A percentile compares a stretch with the other conserved stretches of the same genome.
Conservation (phyloP, 1,139 yeast genomes). For the Yamadazyma spencermartinsiae region DNA sequence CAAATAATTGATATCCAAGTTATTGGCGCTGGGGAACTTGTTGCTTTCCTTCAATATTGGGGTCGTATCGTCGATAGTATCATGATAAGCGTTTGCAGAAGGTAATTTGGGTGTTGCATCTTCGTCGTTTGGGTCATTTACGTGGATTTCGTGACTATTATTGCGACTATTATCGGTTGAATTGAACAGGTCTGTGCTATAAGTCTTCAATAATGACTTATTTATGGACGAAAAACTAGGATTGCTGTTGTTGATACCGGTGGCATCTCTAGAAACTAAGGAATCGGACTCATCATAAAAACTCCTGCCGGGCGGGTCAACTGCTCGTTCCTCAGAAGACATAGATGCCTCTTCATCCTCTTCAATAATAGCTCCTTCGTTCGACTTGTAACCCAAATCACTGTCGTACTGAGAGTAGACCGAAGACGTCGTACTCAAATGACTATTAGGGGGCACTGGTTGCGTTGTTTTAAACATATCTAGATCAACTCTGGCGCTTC, state of each 20-base stretch:
- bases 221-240: conserved; percentile 39
- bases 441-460: conserved; percentile 6
- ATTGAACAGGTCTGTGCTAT: conserved; percentile 9
- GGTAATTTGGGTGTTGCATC: conserved; percentile 35
- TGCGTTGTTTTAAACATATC: conserved; percentile 3
- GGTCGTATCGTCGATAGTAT: conserved; percentile 28
- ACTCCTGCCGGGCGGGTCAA: neutral
- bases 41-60: conserved; percentile 25
- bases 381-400: conserved; percentile 7
- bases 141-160: conserved; percentile 4
- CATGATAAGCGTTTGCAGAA: conserved; percentile 12
- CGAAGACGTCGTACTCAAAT: conserved; percentile 18
- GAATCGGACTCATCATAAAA: conserved; percentile 1
- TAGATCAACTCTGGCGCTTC: neutral
- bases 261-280: conserved; percentile 1
- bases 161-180: conserved; percentile 5
- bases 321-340: conserved; percentile 5
- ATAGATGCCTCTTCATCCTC: conserved; percentile 15
- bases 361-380: conserved; percentile 9
- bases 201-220: conserved; percentile 28
- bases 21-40: conserved; percentile 6
- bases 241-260: conserved; percentile 5
- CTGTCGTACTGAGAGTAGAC: conserved; percentile 16
- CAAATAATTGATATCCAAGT: conserved; percentile 16
- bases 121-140: conserved; percentile 21